Conservation (phyloP, 1,139 yeast genomes). For the Saccharomyces hybrid region DNA sequence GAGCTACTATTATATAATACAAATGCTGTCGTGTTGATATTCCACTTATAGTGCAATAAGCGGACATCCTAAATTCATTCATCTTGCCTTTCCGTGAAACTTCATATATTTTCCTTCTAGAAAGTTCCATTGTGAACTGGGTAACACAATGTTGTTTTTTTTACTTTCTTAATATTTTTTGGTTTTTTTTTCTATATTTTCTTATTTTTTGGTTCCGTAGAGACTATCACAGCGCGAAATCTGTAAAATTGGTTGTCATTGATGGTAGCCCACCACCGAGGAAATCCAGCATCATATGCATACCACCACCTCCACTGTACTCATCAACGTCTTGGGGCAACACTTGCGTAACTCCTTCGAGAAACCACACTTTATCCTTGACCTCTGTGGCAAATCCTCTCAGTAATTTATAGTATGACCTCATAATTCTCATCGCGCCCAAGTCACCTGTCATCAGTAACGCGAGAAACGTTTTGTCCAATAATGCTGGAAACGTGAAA, state of each 20-base stretch:
- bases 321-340: slow-evolving; percentile 79
- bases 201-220: not conserved
- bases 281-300: slow-evolving; percentile 85
- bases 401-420: slow-evolving; percentile 75
- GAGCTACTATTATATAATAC: not conserved
- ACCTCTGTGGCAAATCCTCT: slow-evolving; percentile 76
- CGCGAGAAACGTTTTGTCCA: slow-evolving; percentile 71
- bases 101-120: slow-evolving; percentile 3
- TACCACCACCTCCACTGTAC: slow-evolving; percentile 80
- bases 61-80: not conserved
- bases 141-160: not conserved
- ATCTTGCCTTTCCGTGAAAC: not conserved
- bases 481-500: slow-evolving; percentile 86
- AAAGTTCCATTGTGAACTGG: slow-evolving; percentile 4
- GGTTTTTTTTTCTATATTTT: not conserved
- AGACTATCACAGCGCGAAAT: slow-evolving; percentile 20
- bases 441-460: slow-evolving; percentile 76
- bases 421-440: slow-evolving; percentile 81
- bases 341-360: slow-evolving; percentile 84
- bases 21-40: not conserved
- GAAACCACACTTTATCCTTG: slow-evolving; percentile 87
- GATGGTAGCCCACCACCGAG: slow-evolving; percentile 71
- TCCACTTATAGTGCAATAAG: not conserved
- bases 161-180: not conserved
- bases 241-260: slow-evolving; percentile 38